Base-by-base conservation (phyloP, 2,329 filamentous ascomycete species). In the Apiospora phragmitis region DNA sequence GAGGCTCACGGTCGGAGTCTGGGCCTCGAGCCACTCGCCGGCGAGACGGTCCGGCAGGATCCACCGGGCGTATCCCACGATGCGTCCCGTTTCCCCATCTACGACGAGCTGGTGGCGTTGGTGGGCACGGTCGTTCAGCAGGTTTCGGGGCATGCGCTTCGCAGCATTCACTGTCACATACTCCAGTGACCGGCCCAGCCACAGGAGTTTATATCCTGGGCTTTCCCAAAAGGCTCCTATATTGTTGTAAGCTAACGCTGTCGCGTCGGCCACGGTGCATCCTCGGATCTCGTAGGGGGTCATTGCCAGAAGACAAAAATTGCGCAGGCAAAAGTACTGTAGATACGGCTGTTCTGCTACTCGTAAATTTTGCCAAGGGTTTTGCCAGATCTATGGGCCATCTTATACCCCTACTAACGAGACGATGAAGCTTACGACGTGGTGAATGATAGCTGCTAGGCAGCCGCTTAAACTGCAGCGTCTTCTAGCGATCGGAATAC, bases 61-160 rank as follows among this genome's bases (percentile, higher is more conserved):
- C 74, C 76, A 77, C 18, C 74, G 72, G 21, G 72, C 73, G 70
- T 76, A 77, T 7, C 75, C 76, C 21, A 77, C 43, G 4, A 77
- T 67, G 12, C 43, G 35, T 21, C 75, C 76, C 0, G 75, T 75
- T 45, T 75, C 70, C 9, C 11, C 41, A 67, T 77, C 76, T n/a
- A 77, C 67, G 16, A 70, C 75, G 65, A 75, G 73, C 43, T 74
- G 71, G 45, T 76, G 75, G 14, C 76, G 73, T 65, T 69, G 65
- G 24, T 69, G 71, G 51, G 65, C 71, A n/a, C 70, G 72, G 21
- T 76, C 59, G 38, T 35, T 55, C 1, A 77, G 43, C 43, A 77
- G 70, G 14, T 68, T 74, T 35, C 70, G 72, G n/a, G 74, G 72
- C 35, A 70, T 69, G 32, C 74, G 73, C 67, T 74, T 67, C 12